Conservation (phyloP, 495 filamentous ascomycete species). For the Rhizodiscina lignyota region DNA sequence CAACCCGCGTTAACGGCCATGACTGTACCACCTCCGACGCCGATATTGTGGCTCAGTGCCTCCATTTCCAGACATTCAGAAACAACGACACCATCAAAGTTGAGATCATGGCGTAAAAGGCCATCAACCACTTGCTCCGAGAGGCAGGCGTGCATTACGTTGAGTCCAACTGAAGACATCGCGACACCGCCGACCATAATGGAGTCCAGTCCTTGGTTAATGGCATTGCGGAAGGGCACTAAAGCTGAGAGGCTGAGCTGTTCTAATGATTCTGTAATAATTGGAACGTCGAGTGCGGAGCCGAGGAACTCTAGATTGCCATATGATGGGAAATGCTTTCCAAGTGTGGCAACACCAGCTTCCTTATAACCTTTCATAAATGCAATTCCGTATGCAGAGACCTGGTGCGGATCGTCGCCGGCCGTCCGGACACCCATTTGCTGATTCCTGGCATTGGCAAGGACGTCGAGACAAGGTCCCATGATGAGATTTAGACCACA, state of each 20-base stretch:
- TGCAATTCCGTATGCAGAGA: constrained; percentile 70
- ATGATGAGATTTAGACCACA: constrained; percentile 85
- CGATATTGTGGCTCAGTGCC: constrained; percentile 75
- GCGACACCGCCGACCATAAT: constrained; percentile 90
- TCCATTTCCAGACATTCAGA: constrained; percentile 96
- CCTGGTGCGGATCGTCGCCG: constrained; percentile 79
- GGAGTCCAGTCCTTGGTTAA: constrained; percentile 64
- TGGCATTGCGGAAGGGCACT: constrained; percentile 75
- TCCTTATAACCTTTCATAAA: constrained; percentile 82
- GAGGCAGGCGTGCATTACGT: constrained; percentile 82
- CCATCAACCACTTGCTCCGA: constrained; percentile 84
- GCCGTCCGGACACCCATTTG: constrained; percentile 68
- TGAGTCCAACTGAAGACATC: constrained; percentile 71
- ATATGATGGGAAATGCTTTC: constrained; percentile 87
- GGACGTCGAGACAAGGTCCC: constrained; percentile 76
- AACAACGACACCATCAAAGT: constrained; percentile 80
- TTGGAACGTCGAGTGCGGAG: constrained; percentile 70
- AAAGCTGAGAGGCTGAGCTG: constrained; percentile 70
- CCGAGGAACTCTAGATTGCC: constrained; percentile 85
- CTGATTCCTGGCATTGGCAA: constrained; percentile 78
- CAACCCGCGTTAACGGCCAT: constrained; percentile 91
- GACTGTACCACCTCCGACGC: constrained; percentile 78
- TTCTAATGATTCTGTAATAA: constrained; percentile 81
- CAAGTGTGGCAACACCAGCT: constrained; percentile 67
- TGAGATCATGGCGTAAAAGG: constrained; percentile 60